Evolutionary conservation across 176 grass and related monocot genomes (phyloP), one percentile per base, ranked within the genome.

Genomic region (Oryza punctata): DNA sequence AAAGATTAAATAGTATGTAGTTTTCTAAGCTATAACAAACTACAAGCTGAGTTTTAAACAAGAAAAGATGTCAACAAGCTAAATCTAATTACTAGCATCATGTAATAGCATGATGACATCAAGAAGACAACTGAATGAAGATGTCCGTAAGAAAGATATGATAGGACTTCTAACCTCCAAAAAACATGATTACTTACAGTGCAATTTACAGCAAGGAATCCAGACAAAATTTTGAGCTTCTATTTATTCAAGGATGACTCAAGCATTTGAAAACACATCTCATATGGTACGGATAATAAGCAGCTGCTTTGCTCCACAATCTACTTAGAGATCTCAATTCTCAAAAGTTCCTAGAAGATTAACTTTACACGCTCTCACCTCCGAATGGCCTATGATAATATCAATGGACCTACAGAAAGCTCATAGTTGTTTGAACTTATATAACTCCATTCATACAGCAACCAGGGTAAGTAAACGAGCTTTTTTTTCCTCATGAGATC

Each of bases 1-100:
- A 30, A 69, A 2, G 12, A 35, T 16, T 44, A 61, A 13, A 10
- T 47, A 25, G 32, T 26, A 12, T 28, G 27, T 2, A 67, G 0
- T 41, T 49, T 43, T 64, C 43, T 86, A 71, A 2, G 44, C 32
- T 24, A 63, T 27, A 40, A 73, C 30, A 73, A 74, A 72, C 12
- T 30, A 27, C 7, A 11, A 18, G 7, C n/a, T 73, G 25, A 41
- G 15, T 54, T 57, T 67, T 3, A 52, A 80, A 57, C 32, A 73
- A 78, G 16, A n/a, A 25, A 77, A 47, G 2, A 64, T 37, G 25
- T 4, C 41, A 82, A 86, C 37, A 46, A 27, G n/a, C 3, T 28
- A 46, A 63, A 70, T 69, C 61, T 28, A 28, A 70, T 37, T 70
- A 15, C 4, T 21, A 77, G 38, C 49, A 87, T 6, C 14, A 38